phyloP scores from a whole-genome alignment of 495 filamentous ascomycete genomes.

The Hypoxylon subgilvum region DNA sequence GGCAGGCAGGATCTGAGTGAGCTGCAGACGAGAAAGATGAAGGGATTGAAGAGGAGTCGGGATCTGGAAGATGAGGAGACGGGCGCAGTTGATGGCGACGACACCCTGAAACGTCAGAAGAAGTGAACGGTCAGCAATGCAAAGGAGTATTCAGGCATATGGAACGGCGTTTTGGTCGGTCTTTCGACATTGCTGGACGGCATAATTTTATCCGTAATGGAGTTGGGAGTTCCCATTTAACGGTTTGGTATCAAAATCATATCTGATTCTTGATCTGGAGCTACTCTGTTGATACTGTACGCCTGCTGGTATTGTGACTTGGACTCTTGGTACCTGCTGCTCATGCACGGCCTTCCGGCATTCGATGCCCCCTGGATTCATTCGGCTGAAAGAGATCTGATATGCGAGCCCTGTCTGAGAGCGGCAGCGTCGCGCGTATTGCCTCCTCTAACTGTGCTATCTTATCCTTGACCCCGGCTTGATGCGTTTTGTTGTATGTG shows the following conservation, averaged over 20 bases:
- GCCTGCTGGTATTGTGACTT: slow-evolving; percentile 15
- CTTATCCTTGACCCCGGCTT: slow-evolving; percentile 23
- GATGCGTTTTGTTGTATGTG: slow-evolving; percentile 34
- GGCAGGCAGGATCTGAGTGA: slow-evolving; percentile 86
- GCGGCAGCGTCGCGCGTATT: slow-evolving; percentile 29
- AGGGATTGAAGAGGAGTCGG: slow-evolving; percentile 85
- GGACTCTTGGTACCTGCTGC: slow-evolving; percentile 30
- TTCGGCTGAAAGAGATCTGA: slow-evolving; percentile 37
- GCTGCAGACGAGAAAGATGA: slow-evolving; percentile 98
- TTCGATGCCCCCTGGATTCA: slow-evolving; percentile 31
- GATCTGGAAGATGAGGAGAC: slow-evolving; percentile 58
- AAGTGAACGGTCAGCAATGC: slow-evolving; percentile 12
- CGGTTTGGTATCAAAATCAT: slow-evolving; percentile 4
- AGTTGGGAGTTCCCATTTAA: slow-evolving; percentile 32
- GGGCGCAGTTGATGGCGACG: slow-evolving; percentile 17
- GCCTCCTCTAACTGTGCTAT: slow-evolving; percentile 12
- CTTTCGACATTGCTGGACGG: slow-evolving; percentile 9
- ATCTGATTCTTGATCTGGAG: slow-evolving; percentile 10
- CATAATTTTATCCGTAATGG: slow-evolving; percentile 12
- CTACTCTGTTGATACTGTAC: neutral
- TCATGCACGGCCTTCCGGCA: slow-evolving; percentile 29
- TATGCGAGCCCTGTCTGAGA: slow-evolving; percentile 33
- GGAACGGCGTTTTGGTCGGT: slow-evolving; percentile 26
- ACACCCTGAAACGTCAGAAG: slow-evolving; percentile 35
- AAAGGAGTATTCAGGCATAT: neutral